Percentiles rank a stretch among this genome's conserved stretches.
Evolutionary conservation across 208 protist species (phyloP).

Genomic region (Wallacemonas sp.): DNA sequence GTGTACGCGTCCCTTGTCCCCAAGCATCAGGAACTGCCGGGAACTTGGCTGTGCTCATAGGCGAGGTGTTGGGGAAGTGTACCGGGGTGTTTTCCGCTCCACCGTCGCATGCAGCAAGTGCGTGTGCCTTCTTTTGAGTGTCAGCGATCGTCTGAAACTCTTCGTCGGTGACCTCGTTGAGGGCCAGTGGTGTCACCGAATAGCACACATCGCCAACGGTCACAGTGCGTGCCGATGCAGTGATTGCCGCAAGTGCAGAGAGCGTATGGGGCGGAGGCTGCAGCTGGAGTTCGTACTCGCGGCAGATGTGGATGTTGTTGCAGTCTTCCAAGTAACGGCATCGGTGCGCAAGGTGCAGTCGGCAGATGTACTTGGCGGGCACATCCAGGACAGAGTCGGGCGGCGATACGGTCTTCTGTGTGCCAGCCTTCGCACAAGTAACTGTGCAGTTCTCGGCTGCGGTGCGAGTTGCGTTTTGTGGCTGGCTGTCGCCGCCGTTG

Average conservation of each 20-base stretch:
- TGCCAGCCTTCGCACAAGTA: conserved; percentile 10
- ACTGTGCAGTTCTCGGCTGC: background rate
- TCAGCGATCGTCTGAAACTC: conserved; percentile 67
- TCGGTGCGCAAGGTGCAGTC: conserved; percentile 82
- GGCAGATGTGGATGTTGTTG: conserved; percentile 92
- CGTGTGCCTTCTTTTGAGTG: conserved; percentile 29
- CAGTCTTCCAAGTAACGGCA: conserved; percentile 91
- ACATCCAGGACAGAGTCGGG: conserved; percentile 55
- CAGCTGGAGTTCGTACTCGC: conserved; percentile 74
- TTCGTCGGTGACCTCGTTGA: conserved; percentile 71
- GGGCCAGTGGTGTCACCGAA: conserved; percentile 53
- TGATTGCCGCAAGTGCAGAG: conserved; percentile 40
- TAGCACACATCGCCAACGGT: conserved; percentile 78
- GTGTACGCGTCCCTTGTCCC: background rate
- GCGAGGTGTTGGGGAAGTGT: conserved; percentile 14
- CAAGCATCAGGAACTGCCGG: conserved; percentile 31
- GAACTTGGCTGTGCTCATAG: conserved; percentile 15
- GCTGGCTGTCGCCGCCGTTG: conserved; percentile 4
- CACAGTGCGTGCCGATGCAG: conserved; percentile 53
- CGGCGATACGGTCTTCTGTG: background rate
- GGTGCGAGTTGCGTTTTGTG: background rate
- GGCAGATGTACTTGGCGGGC: conserved; percentile 82
- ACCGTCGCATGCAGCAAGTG: background rate
- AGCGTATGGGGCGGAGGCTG: conserved; percentile 74
- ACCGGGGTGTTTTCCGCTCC: conserved; percentile 16